These are phyloP conservation scores for Aspergillus aculeatinus DNA, from an alignment of 2,329 filamentous ascomycete genomes.

Conservation along the genomic window DNA sequence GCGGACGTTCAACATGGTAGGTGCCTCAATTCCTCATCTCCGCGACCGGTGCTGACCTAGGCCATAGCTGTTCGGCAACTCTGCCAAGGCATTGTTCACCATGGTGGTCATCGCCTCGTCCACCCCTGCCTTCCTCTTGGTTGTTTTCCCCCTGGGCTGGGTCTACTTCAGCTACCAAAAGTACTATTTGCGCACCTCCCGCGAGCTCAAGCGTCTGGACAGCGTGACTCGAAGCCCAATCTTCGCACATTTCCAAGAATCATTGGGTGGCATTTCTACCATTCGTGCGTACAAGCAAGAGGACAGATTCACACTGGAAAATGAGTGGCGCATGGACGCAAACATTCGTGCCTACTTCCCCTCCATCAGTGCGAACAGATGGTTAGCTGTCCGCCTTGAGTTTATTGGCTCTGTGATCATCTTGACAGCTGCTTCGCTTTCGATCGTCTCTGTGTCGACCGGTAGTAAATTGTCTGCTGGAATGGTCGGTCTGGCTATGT, in stretches of 20 bases:
- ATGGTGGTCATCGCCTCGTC: constrained; percentile 78
- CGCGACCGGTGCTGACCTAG: constrained; percentile 16
- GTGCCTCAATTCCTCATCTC: constrained; percentile 30
- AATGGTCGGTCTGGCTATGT: constrained; percentile 89
- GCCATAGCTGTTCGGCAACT: constrained; percentile 66
- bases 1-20: constrained; percentile 91
- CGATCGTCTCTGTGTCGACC: constrained; percentile 74
- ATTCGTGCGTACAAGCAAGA: constrained; percentile 94
- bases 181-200: constrained; percentile 94
- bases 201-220: constrained; percentile 93
- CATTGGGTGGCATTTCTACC: constrained; percentile 86
- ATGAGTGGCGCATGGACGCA: constrained; percentile 94
- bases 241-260: constrained; percentile 98
- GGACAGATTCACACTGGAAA: constrained; percentile 82
- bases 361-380: constrained; percentile 89
- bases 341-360: constrained; percentile 95
- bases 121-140: constrained; percentile 74
- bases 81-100: constrained; percentile 75
- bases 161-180: constrained; percentile 92
- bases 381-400: constrained; percentile 91
- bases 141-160: constrained; percentile 77
- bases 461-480: constrained; percentile 66
- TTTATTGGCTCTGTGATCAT: constrained; percentile 96
- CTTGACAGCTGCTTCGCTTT: constrained; percentile 76
- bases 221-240: constrained; percentile 95